A percentile compares a stretch with the other conserved stretches of the same genome.
Conservation (phyloP, 345 rosid species). For the Salix viminalis region DNA sequence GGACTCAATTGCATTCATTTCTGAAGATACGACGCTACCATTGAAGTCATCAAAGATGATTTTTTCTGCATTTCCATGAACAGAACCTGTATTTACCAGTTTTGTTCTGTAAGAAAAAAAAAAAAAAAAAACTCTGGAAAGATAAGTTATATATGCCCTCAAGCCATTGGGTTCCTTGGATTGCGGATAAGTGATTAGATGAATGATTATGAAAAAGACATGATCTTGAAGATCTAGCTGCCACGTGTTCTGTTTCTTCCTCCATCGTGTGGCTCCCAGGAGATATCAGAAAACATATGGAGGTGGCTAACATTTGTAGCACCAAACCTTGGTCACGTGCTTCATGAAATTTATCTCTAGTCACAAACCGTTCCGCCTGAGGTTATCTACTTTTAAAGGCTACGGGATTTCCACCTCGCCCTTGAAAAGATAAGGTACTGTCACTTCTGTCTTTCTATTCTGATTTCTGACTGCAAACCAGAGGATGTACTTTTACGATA, state of each 20-base stretch:
- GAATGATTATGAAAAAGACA: neutral
- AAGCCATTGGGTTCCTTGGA: neutral
- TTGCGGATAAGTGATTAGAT: neutral
- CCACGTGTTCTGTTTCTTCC: neutral
- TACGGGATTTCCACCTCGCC: conserved; percentile 10
- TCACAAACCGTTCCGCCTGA: neutral
- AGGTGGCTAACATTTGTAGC: neutral
- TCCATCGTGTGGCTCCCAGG: neutral
- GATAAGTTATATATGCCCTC: neutral
- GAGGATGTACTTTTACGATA: neutral
- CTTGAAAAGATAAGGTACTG: conserved; percentile 18
- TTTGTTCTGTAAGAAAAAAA: too few relatives aligned
- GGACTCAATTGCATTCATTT: neutral
- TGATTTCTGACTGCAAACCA: neutral
- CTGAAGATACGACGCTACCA: too few relatives aligned
- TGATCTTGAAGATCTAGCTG: neutral
- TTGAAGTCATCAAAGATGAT: too few relatives aligned
- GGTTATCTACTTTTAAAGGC: conserved; percentile 23
- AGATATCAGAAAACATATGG: neutral
- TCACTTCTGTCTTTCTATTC: neutral
- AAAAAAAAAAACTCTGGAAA: neutral
- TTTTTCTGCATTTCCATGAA: too few relatives aligned
- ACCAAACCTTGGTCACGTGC: neutral
- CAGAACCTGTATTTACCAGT: too few relatives aligned
- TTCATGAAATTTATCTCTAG: conserved; percentile 1